A percentile compares a stretch with the other conserved stretches of the same genome.
phyloP scores from a whole-genome alignment of 2,329 filamentous ascomycete species.

The Ceratocystis variospora region DNA sequence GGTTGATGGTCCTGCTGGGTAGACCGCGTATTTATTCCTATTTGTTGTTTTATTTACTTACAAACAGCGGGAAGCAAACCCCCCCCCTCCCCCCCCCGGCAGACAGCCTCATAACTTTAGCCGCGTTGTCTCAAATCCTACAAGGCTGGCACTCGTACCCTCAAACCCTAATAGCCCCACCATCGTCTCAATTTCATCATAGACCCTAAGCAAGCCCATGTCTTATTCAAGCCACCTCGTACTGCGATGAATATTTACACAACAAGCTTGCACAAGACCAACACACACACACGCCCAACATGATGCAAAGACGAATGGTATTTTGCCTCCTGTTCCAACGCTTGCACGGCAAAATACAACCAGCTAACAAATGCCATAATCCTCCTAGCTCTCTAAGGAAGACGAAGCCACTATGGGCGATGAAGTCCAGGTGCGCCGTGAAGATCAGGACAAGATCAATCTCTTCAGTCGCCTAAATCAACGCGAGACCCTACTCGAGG shows the following conservation, averaged over 20 bases:
- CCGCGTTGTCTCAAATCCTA: neutral
- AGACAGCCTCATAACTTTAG: neutral
- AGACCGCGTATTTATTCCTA: too few relatives aligned
- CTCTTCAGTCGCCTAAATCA: constrained; percentile 90
- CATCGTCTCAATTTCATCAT: neutral
- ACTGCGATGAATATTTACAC: too few relatives aligned
- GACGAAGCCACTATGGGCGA: constrained; percentile 68
- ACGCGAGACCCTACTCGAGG: constrained; percentile 63
- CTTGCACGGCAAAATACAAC: neutral
- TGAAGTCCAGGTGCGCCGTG: constrained; percentile 84
- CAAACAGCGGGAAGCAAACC: too few relatives aligned
- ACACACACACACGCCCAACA: constrained; percentile 24
- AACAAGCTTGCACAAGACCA: too few relatives aligned
- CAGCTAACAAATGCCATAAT: constrained; percentile 20
- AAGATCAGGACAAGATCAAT: constrained; percentile 99
- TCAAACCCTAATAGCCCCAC: constrained; percentile 2
- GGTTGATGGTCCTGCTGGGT: neutral
- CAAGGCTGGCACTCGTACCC: constrained; percentile 1
- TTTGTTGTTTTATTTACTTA: neutral
- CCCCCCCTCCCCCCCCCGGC: too few relatives aligned
- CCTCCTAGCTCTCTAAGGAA: constrained; percentile 68
- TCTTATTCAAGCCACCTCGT: neutral
- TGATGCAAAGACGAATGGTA: constrained; percentile 50
- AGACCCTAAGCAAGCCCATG: neutral
- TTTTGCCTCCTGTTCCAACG: too few relatives aligned